phyloP scores from a whole-genome alignment of 1,139 yeast species.

The Sugiyamaella novakii region DNA sequence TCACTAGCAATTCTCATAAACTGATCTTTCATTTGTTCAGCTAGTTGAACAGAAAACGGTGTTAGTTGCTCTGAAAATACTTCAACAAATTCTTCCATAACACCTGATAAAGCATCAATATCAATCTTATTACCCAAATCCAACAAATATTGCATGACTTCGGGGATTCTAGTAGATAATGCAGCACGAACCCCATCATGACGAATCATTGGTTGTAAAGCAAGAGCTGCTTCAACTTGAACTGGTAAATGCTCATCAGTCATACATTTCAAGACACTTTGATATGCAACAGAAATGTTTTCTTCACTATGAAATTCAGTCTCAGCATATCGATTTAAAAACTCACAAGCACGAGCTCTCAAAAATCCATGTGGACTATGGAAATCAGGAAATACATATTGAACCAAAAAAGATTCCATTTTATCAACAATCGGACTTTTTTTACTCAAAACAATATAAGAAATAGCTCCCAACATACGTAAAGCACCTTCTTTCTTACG shows the following conservation, averaged over 20 bases:
- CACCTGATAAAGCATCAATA: slow-evolving; percentile 82
- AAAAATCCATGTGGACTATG: slow-evolving; percentile 67
- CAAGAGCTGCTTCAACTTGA: slow-evolving; percentile 79
- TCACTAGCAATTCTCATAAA: slow-evolving; percentile 74
- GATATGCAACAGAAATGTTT: slow-evolving; percentile 58
- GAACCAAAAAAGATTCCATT: slow-evolving; percentile 68
- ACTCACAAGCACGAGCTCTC: slow-evolving; percentile 82
- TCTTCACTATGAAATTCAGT: slow-evolving; percentile 55
- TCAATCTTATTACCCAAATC: slow-evolving; percentile 80
- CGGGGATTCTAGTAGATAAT: slow-evolving; percentile 67
- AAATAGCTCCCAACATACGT: slow-evolving; percentile 73
- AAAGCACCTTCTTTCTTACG: slow-evolving; percentile 78
- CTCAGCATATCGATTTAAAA: slow-evolving; percentile 69
- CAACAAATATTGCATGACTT: slow-evolving; percentile 78
- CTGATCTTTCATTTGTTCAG: slow-evolving; percentile 77
- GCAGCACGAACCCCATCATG: slow-evolving; percentile 68
- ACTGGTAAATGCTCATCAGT: slow-evolving; percentile 66
- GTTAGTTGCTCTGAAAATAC: slow-evolving; percentile 83
- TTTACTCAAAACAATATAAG: slow-evolving; percentile 57
- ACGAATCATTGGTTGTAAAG: slow-evolving; percentile 75
- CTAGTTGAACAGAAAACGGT: slow-evolving; percentile 89
- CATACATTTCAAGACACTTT: slow-evolving; percentile 68
- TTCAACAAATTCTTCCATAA: slow-evolving; percentile 95
- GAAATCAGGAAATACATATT: slow-evolving; percentile 73
- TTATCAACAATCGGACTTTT: slow-evolving; percentile 62